Evolutionary conservation across 106 monocot species (phyloP), one percentile per base, ranked within the genome.

Genomic region (Dendrobium officinale): DNA sequence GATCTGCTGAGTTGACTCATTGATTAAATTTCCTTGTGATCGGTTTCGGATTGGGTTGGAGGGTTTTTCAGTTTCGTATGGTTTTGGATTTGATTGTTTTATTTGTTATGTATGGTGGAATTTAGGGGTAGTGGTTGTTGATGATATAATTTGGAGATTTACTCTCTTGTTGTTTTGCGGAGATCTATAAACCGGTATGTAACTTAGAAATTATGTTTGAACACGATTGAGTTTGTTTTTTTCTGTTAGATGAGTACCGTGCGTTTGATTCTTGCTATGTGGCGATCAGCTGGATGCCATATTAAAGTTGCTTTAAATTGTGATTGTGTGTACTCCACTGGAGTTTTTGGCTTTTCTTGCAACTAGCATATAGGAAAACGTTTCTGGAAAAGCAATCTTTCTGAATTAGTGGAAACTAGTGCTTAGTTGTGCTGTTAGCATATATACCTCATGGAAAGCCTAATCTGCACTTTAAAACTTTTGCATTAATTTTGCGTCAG

Each of bases 351-450:
- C 19, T 75, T 75, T 43, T 45, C 4, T 47, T 45, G 8, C 22
- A n/a, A 40, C 29, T 73, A 73, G 29, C 10, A 42, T 41, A 42
- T 73, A 41, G 16, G 20, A 4, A 43, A 74, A 42, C 10, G 20
- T 31, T 74, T 70, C 13, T 74, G 74, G 43, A 74, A 42, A 42
- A 43, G 74, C 42, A 43, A 44, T 74, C 20, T 74, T 42, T 18
- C n/a, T 74, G 74, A 2, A 74, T 74, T 41, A 42, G 43, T 74
- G 74, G 41, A 17, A 19, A 37, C 9, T 70, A 70, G 16, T 70
- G 70, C 70, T 70, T 70, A 13, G 31, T 70, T 70, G 70, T 37
- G 70, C 70, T 70, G 70, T 70, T 37, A 37, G 22, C 33, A 31
- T 29, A 31, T 29, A 31, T 70, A 31, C 70, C 70, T 13, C 33